phyloP scores from a whole-genome alignment of 2,329 filamentous ascomycete species.

The Aureobasidium sp. region DNA sequence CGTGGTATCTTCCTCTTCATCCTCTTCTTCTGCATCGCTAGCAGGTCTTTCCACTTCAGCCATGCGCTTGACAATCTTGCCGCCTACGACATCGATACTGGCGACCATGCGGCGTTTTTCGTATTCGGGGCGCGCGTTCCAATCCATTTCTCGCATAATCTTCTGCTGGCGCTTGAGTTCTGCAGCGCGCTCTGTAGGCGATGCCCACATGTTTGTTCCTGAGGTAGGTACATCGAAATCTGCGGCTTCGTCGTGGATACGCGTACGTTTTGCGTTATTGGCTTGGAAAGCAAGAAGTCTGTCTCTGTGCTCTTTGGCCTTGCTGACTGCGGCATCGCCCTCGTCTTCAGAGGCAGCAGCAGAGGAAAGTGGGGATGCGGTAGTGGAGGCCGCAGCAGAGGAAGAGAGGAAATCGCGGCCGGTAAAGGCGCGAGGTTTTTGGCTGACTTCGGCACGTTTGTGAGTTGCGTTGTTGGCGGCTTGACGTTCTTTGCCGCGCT shows the following conservation, averaged over 20 bases:
- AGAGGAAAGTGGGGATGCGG: slow-evolving; percentile 30
- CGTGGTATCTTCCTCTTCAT: slow-evolving; percentile 28
- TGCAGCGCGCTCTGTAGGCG: slow-evolving; percentile 68
- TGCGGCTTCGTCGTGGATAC: slow-evolving; percentile 76
- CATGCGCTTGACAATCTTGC: slow-evolving; percentile 68
- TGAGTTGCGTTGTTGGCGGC: slow-evolving; percentile 66
- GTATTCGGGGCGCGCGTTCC: slow-evolving; percentile 75
- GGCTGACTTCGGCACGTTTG: slow-evolving; percentile 55
- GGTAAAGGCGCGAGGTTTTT: slow-evolving; percentile 28
- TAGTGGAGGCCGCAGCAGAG: slow-evolving; percentile 26
- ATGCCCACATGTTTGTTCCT: slow-evolving; percentile 72
- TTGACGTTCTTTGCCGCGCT: slow-evolving; percentile 82
- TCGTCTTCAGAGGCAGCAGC: slow-evolving; percentile 25
- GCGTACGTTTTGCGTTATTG: slow-evolving; percentile 75
- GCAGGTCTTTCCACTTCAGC: slow-evolving; percentile 51
- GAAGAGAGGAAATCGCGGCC: slow-evolving; percentile 30
- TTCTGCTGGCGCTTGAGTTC: slow-evolving; percentile 83
- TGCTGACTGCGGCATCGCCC: slow-evolving; percentile 51
- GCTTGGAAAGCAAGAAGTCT: slow-evolving; percentile 74
- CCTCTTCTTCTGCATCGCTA: slow-evolving; percentile 45
- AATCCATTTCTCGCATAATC: slow-evolving; percentile 74
- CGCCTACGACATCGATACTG: slow-evolving; percentile 72
- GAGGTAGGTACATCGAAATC: slow-evolving; percentile 57
- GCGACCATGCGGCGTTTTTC: slow-evolving; percentile 80
- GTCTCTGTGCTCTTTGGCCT: slow-evolving; percentile 71